phyloP scores from a whole-genome alignment of 140 eudicot genomes.

The Oenanthe javanica region DNA sequence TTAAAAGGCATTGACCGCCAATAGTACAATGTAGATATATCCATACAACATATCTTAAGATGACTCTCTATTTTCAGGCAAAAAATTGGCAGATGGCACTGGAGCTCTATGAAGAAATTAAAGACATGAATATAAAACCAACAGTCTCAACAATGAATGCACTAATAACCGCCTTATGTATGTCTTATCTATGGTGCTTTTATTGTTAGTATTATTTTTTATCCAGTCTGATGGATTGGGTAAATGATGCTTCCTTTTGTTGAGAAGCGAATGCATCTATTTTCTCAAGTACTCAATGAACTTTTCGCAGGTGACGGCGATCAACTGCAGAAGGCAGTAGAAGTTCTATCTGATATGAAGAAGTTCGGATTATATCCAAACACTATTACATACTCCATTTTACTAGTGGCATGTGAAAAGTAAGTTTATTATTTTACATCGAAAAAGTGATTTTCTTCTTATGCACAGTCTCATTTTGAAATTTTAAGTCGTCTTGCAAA shows the following conservation, averaged over 20 bases:
- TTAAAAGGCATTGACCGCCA: not conserved
- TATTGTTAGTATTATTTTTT: not conserved
- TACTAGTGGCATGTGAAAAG: slow-evolving; percentile 91
- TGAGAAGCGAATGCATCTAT: not conserved
- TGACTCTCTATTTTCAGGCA: slow-evolving; percentile 41
- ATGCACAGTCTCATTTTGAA: not conserved
- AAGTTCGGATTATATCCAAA: slow-evolving; percentile 63
- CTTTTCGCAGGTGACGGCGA: slow-evolving; percentile 62
- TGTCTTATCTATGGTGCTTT: slow-evolving; percentile 28
- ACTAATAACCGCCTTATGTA: slow-evolving; percentile 84
- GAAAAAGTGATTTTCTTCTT: not conserved
- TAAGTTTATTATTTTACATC: slow-evolving; percentile 30
- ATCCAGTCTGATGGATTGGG: not conserved
- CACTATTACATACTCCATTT: slow-evolving; percentile 81
- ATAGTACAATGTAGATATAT: not conserved
- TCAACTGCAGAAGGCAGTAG: slow-evolving; percentile 73
- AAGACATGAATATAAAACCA: slow-evolving; percentile 56
- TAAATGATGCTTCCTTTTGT: not conserved
- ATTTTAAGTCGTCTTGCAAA: not conserved
- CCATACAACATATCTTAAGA: not conserved
- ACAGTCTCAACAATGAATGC: slow-evolving; percentile 88
- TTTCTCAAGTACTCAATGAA: not conserved
- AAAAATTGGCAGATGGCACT: slow-evolving; percentile 86
- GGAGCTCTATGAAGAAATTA: slow-evolving; percentile 69
- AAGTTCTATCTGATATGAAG: slow-evolving; percentile 65